phyloP scores from a whole-genome alignment of 441 rosid genomes.

The Theobroma grandiflorum region DNA sequence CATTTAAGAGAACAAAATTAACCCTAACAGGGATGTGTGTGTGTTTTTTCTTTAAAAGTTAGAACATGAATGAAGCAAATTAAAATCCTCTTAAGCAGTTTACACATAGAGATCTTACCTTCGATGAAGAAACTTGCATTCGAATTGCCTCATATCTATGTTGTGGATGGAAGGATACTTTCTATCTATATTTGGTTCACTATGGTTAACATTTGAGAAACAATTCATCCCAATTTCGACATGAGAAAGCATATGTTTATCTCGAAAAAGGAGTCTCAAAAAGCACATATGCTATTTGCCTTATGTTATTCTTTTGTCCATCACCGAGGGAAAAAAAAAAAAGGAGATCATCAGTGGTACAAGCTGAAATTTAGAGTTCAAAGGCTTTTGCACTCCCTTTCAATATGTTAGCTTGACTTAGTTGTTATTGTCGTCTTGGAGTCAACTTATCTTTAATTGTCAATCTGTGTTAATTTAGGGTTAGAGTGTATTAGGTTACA shows the following conservation, averaged over 20 bases:
- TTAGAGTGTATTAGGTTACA: no score
- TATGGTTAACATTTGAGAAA: background rate
- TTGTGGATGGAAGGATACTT: background rate
- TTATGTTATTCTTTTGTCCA: background rate
- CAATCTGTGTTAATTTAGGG: background rate
- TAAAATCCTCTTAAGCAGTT: background rate
- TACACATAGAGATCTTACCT: background rate
- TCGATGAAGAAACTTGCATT: background rate
- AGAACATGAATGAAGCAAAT: background rate
- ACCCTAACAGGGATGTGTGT: no score
- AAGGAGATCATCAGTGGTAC: background rate
- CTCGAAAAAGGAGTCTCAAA: background rate
- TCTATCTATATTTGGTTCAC: background rate
- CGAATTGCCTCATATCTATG: background rate
- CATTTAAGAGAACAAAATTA: no score
- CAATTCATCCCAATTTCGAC: background rate
- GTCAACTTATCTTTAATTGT: slow-evolving; percentile 25
- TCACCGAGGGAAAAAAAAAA: background rate
- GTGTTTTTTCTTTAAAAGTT: background rate
- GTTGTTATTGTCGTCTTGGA: slow-evolving; percentile 27
- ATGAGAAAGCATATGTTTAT: background rate
- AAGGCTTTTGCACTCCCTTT: background rate
- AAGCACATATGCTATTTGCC: background rate
- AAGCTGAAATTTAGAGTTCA: background rate
- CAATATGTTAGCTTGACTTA: background rate